Percentiles rank a stretch among this genome's conserved stretches.
Conservation (phyloP, 371 early-diverging fungal genomes). For the Mucor lusitanicus region DNA sequence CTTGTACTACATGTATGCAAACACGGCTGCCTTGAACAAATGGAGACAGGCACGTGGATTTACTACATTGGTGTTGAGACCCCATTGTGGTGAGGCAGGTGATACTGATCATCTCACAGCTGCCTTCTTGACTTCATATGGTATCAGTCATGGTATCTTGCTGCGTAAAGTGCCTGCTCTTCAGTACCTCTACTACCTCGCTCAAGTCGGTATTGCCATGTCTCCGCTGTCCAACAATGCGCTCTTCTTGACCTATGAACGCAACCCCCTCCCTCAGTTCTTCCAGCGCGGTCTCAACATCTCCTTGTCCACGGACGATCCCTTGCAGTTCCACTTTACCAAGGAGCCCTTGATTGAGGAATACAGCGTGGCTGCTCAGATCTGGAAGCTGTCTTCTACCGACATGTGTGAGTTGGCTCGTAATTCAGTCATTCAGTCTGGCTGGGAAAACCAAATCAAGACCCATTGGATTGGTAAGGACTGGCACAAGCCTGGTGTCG, state of each 20-base stretch:
- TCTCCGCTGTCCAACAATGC: constrained; percentile 98
- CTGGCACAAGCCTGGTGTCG: constrained; percentile 78
- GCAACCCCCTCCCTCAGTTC: constrained; percentile 94
- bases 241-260: constrained; percentile 93
- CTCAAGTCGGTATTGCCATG: constrained; percentile 98
- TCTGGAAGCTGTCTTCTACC: constrained; percentile 92
- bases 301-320: constrained; percentile 97
- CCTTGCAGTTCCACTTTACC: constrained; percentile 98
- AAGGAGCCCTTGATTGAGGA: constrained; percentile 99
- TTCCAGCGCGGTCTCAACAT: constrained; percentile 98
- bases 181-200: constrained; percentile 95
- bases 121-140: constrained; percentile 90
- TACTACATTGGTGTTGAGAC: constrained; percentile 94
- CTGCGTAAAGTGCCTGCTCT: constrained; percentile 96
- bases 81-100: constrained; percentile 98
- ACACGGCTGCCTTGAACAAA: constrained; percentile 85
- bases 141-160: constrained; percentile 96
- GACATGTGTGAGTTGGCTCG: constrained; percentile 99
- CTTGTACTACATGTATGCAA: constrained; percentile 95
- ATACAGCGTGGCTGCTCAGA: constrained; percentile 97
- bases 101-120: constrained; percentile 96
- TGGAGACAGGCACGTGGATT: constrained; percentile 83
- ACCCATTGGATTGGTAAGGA: constrained; percentile 91
- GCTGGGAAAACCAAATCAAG: constrained; percentile 92
- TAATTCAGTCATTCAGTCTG: constrained; percentile 94